phyloP scores from a whole-genome alignment of 2,329 filamentous ascomycete genomes.

The Botrytis pseudocinerea region DNA sequence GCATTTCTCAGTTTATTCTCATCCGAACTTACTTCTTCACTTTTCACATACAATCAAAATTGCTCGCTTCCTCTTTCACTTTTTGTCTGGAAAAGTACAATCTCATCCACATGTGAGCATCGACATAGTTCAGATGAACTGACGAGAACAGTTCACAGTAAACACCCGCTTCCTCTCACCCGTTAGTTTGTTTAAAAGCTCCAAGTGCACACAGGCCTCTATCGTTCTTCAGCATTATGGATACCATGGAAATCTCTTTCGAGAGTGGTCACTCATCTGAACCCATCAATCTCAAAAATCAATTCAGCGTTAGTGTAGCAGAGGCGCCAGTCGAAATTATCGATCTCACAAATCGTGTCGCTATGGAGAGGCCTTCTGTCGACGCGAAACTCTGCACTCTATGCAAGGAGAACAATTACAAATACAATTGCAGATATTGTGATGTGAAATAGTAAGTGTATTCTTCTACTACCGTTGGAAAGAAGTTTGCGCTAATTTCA shows the following conservation, averaged over 20 bases:
- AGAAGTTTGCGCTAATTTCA: neutral
- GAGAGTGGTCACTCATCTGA: neutral
- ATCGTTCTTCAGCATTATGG: neutral
- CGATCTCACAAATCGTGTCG: neutral
- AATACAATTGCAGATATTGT: slow-evolving; percentile 66
- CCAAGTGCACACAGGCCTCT: neutral
- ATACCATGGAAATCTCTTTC: neutral
- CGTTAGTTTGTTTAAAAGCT: neutral
- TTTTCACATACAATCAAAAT: neutral
- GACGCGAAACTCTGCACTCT: slow-evolving; percentile 51
- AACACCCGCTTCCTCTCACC: neutral
- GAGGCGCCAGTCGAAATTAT: neutral
- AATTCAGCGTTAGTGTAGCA: neutral
- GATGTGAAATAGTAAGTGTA: slow-evolving; percentile 56
- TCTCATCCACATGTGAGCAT: neutral
- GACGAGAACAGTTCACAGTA: neutral
- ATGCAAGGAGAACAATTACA: slow-evolving; percentile 53
- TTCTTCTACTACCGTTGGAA: neutral
- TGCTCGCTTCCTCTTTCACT: neutral
- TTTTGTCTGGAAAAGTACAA: neutral
- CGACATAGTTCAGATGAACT: neutral
- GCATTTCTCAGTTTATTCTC: neutral
- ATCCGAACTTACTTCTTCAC: neutral
- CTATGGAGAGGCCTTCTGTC: neutral
- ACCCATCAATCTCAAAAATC: neutral